Conservation (phyloP, 495 filamentous ascomycete genomes). For the Neurospora sp. region DNA sequence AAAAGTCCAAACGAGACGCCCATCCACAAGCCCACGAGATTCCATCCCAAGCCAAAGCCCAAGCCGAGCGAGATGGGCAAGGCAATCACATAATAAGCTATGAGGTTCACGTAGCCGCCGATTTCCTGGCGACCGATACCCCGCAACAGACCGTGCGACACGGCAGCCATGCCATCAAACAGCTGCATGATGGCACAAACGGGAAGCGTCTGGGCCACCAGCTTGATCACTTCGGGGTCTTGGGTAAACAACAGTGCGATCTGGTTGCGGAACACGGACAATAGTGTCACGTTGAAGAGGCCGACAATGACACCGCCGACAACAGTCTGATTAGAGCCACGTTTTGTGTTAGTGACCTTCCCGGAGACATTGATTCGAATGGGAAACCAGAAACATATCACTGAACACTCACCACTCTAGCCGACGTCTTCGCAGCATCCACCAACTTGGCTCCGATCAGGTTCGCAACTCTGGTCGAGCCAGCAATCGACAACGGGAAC, state of each 20-base stretch:
- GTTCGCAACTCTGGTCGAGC: slow-evolving; percentile 55
- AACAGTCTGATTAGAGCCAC: slow-evolving; percentile 32
- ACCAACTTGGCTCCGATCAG: slow-evolving; percentile 59
- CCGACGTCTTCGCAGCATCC: slow-evolving; percentile 58
- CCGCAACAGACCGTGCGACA: slow-evolving; percentile 72
- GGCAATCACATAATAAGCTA: slow-evolving; percentile 75
- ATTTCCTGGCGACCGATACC: slow-evolving; percentile 80
- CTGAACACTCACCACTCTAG: slow-evolving; percentile 47
- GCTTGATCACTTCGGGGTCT: slow-evolving; percentile 64
- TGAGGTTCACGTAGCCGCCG: slow-evolving; percentile 77
- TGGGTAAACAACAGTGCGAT: slow-evolving; percentile 73
- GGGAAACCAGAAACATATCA: background rate
- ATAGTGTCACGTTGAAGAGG: slow-evolving; percentile 60
- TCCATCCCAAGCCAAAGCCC: slow-evolving; percentile 63
- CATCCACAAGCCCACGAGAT: slow-evolving; percentile 67
- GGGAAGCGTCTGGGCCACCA: slow-evolving; percentile 65
- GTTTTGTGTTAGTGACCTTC: slow-evolving; percentile 4
- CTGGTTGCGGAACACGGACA: slow-evolving; percentile 51
- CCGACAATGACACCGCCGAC: slow-evolving; percentile 57
- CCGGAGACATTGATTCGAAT: background rate
- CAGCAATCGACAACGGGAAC: slow-evolving; percentile 52
- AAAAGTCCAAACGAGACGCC: slow-evolving; percentile 63
- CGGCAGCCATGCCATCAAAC: slow-evolving; percentile 68
- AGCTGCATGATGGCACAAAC: slow-evolving; percentile 80
- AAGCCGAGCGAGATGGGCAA: slow-evolving; percentile 74